Conservation (phyloP, 345 rosid genomes). For the Syzygium oleosum region DNA sequence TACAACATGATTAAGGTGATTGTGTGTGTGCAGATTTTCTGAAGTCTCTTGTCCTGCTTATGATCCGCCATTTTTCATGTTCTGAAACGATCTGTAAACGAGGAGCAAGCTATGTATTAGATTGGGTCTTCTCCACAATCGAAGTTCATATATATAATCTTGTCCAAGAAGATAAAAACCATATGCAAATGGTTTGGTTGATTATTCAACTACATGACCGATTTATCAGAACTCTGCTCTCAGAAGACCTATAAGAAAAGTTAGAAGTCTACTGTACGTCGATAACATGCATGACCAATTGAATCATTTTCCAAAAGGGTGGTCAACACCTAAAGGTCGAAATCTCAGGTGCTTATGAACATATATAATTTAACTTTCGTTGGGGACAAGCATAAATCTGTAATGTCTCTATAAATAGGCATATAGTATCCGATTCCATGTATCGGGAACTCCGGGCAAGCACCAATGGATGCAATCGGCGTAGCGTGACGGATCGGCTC, state of each 20-base stretch:
- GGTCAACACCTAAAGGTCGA: neutral
- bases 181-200: neutral
- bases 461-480: constrained; percentile 20
- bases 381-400: neutral
- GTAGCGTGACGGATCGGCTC: neutral
- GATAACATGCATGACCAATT: neutral
- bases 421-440: constrained; percentile 13
- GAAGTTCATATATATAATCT: neutral
- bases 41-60: neutral
- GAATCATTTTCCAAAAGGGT: neutral
- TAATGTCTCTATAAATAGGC: neutral
- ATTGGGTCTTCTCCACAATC: neutral
- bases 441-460: constrained; percentile 17
- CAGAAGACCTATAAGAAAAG: neutral
- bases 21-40: neutral
- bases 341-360: neutral
- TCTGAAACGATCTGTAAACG: neutral
- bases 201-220: neutral
- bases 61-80: neutral
- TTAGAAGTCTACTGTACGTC: neutral
- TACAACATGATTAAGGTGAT: neutral
- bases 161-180: neutral
- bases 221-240: neutral
- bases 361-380: neutral
- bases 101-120: neutral